Percentiles rank a stretch among this genome's conserved stretches.
phyloP scores from a whole-genome alignment of 768 basidiomycete genomes.

The Steccherinum ochraceum region DNA sequence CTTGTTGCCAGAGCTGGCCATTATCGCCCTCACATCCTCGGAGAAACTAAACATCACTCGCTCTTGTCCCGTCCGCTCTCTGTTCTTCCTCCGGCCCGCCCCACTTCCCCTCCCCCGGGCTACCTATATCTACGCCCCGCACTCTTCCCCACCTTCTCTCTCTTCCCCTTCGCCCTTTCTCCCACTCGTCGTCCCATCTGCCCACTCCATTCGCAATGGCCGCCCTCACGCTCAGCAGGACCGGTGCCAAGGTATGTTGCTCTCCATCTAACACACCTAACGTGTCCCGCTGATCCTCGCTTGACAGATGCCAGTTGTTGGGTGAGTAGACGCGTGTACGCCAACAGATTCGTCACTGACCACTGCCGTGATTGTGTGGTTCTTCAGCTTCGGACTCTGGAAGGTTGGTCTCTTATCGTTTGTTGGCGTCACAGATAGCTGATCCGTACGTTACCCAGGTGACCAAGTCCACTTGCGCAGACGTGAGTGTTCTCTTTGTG shows the following conservation, averaged over 20 bases:
- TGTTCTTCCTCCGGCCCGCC: background rate
- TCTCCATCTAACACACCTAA: background rate
- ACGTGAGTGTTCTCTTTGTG: constrained; percentile 32
- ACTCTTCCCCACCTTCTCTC: constrained; percentile 1
- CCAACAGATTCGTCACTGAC: constrained; percentile 3
- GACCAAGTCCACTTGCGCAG: constrained; percentile 52
- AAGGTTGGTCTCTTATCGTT: constrained; percentile 37
- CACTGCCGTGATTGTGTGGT: no score
- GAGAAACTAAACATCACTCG: no score
- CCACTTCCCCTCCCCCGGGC: no score
- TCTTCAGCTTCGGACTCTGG: constrained; percentile 62
- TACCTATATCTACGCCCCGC: background rate
- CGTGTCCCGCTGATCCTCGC: constrained; percentile 2
- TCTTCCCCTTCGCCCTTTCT: constrained; percentile 9
- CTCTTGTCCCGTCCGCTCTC: constrained; percentile 8
- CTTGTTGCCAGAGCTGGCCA: no score
- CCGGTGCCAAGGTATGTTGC: constrained; percentile 45
- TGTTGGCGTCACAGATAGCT: background rate
- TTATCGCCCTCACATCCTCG: no score
- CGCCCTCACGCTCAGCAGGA: constrained; percentile 52
- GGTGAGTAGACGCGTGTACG: constrained; percentile 35
- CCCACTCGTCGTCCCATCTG: constrained; percentile 5
- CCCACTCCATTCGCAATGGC: constrained; percentile 12
- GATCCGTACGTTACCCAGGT: constrained; percentile 35
- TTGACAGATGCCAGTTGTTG: constrained; percentile 61